Base-by-base conservation (phyloP, 345 rosid species). In the Fremontodendron californicum region DNA sequence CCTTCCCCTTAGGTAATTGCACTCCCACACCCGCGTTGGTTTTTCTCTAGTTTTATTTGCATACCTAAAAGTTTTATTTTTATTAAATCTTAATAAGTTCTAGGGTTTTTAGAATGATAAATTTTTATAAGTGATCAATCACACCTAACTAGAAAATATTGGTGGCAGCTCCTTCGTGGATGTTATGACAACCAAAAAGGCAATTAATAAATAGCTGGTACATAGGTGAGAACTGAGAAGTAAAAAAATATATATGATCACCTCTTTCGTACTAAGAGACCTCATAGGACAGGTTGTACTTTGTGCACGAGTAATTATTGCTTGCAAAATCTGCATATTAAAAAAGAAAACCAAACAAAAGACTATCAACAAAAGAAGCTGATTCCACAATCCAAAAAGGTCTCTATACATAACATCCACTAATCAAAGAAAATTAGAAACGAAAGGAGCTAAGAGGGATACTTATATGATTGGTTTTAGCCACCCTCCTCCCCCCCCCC, bases 211-310 rank as follows among this genome's bases (percentile, higher is more conserved):
- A 21, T 27, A 65, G 63, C 54, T 69, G 23, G 25, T 48, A 19
- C 31, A 21, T n/a, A 69, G 33, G 39, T 43, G 45, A 61, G 27
- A 58, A 9, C 58, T 29, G 21, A 37, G 46, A 57, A 4, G 43
- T 29, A 37, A 64, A 33, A 71, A 39, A 78, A 78, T 11, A 54
- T 33, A 78, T 16, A 54, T 43, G 75, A 69, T 85, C 80, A 96
- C 99, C 99, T 96, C 99, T 80, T 96, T 93, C 3, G 99, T 93
- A 86, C 97, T 91, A 15, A 96, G 90, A 68, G 97, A 83, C 82
- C 96, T 92, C 79, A 89, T 85, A 79, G 93, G 82, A 79, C 61
- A 78, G 40, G 78, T 69, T 62, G 89, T 75, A 83, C 91, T 93
- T 75, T 79, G 85, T 83, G 92, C 96, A 61, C 96, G 96, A 63